A percentile compares a stretch with the other conserved stretches of the same genome.
Conservation (phyloP, 352 stramenopile species). For the Pythium insidiosum region DNA sequence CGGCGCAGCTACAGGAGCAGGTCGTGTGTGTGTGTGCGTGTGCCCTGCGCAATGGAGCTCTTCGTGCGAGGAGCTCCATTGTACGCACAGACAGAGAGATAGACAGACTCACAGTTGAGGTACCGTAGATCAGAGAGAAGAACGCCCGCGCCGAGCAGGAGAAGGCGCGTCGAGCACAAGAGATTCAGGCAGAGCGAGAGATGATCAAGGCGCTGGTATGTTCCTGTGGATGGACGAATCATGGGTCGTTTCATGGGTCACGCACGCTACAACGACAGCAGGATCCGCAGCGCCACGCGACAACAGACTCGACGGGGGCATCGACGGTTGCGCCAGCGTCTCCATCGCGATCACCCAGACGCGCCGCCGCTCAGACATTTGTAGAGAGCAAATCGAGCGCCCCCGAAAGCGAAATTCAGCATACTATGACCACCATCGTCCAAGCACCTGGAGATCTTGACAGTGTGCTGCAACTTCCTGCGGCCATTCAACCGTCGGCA, state of each 20-base stretch:
- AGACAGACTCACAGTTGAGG: too few species aligned
- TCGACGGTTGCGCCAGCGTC: neutral
- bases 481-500: too few species aligned
- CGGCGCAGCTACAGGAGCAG: slow-evolving; percentile 58
- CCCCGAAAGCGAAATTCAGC: too few species aligned
- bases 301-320: neutral
- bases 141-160: slow-evolving; percentile 33
- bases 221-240: neutral
- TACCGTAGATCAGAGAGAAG: slow-evolving; percentile 30
- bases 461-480: too few species aligned
- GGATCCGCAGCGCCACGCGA: slow-evolving; percentile 7
- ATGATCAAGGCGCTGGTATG: slow-evolving; percentile 15
- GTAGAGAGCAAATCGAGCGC: too few species aligned
- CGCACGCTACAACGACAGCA: slow-evolving; percentile 9
- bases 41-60: neutral
- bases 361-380: too few species aligned
- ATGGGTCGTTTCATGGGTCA: neutral
- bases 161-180: slow-evolving; percentile 24
- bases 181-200: slow-evolving; percentile 46
- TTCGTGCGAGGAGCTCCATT: too few species aligned
- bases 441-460: too few species aligned
- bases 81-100: too few species aligned
- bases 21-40: too few species aligned
- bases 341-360: neutral
- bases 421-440: too few species aligned